Percentiles rank a stretch among this genome's conserved stretches.
Conservation (phyloP, 208 protist species). For the Tritrichomonas musculus region DNA sequence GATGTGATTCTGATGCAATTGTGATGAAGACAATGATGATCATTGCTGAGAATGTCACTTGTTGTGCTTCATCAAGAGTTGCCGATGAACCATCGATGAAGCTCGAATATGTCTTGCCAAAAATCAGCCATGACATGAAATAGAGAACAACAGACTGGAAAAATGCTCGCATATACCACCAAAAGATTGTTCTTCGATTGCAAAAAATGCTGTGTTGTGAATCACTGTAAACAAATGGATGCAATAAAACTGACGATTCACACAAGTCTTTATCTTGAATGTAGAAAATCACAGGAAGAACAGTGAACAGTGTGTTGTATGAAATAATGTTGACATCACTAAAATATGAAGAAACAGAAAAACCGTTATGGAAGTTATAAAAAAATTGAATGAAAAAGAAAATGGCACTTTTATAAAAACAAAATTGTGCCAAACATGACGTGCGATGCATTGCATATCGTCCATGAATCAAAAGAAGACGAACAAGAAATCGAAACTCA, state of each 20-base stretch:
- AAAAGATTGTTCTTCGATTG: background rate
- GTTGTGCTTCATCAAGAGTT: background rate
- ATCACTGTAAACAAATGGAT: background rate
- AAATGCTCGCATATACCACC: background rate
- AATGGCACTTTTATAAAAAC: conserved; percentile 36
- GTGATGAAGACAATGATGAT: background rate
- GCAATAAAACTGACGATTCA: background rate
- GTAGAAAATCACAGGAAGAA: conserved; percentile 25
- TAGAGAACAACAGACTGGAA: background rate
- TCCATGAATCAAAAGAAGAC: conserved; percentile 69
- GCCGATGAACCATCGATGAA: background rate
- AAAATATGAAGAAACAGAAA: background rate
- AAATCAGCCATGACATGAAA: background rate
- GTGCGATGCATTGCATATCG: conserved; percentile 60
- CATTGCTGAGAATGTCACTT: background rate
- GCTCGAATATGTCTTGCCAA: background rate
- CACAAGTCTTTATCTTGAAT: background rate
- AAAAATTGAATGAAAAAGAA: conserved; percentile 36
- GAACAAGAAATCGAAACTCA: conserved; percentile 56
- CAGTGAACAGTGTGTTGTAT: conserved; percentile 40
- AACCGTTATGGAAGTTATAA: conserved; percentile 26
- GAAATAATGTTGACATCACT: conserved; percentile 27
- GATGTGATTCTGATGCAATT: background rate
- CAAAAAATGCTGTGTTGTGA: background rate
- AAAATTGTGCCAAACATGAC: conserved; percentile 15